A percentile compares a stretch with the other conserved stretches of the same genome.
These are phyloP conservation scores for Neurospora sp. DNA, from an alignment of 495 filamentous ascomycete species.

Conservation along the genomic window DNA sequence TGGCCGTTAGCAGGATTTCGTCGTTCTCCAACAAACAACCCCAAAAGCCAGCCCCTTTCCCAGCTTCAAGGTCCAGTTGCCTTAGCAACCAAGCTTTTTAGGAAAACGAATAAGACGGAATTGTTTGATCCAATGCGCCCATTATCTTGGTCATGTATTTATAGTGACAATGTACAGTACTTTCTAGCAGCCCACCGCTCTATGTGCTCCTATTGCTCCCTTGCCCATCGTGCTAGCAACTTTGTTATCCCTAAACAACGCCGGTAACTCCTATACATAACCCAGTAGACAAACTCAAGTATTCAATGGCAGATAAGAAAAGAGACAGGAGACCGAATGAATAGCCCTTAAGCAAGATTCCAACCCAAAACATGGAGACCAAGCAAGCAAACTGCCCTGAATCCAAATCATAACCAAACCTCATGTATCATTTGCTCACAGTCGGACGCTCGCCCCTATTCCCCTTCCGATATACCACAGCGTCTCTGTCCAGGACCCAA, in stretches of 20 bases:
- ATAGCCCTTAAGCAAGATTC: not conserved
- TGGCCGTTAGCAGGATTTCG: no score
- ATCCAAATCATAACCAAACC: not conserved
- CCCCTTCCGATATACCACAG: slow-evolving; percentile 62
- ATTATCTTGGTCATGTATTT: not conserved
- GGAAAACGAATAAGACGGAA: not conserved
- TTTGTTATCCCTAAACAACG: not conserved
- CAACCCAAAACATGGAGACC: not conserved
- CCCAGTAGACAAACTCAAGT: not conserved
- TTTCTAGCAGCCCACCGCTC: not conserved
- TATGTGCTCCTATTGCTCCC: not conserved
- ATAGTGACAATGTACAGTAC: not conserved
- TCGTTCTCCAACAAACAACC: not conserved
- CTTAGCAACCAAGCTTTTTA: not conserved
- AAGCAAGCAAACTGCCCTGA: not conserved
- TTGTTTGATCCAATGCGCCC: not conserved
- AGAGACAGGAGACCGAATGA: not conserved
- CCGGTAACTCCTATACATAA: not conserved
- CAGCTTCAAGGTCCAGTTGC: not conserved
- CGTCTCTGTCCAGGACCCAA: slow-evolving; percentile 61
- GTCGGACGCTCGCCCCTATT: slow-evolving; percentile 62
- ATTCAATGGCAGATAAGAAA: not conserved
- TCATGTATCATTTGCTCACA: slow-evolving; percentile 27
- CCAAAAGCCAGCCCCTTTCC: not conserved
- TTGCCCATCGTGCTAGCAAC: not conserved